Conservation (phyloP, 2,329 filamentous ascomycete species). For the Leptographium galeiforme region DNA sequence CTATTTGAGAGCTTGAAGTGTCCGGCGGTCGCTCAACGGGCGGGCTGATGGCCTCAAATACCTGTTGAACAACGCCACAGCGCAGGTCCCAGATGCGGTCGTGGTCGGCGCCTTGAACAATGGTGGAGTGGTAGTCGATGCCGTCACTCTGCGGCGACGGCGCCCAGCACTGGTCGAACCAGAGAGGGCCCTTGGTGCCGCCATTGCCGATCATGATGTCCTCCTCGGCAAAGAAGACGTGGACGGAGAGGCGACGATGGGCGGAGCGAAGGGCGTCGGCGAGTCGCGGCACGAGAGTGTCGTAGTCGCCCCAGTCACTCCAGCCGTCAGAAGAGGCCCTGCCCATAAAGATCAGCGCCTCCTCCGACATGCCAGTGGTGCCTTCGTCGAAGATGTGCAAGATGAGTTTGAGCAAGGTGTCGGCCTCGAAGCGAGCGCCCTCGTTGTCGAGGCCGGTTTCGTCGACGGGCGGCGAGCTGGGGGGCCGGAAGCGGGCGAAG, state of each 20-base stretch:
- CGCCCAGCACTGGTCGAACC: constrained; percentile 18
- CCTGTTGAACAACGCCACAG: constrained; percentile 10
- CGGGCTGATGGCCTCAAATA: constrained; percentile 7
- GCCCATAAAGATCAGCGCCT: constrained; percentile 17
- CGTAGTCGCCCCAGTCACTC: constrained; percentile 19
- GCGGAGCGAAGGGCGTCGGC: constrained; percentile 9
- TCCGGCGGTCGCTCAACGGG: not conserved
- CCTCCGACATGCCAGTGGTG: constrained; percentile 15
- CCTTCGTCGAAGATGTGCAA: constrained; percentile 14
- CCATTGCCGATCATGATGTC: constrained; percentile 16
- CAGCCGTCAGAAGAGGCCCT: constrained; percentile 13
- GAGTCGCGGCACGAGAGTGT: constrained; percentile 16
- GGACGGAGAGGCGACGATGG: constrained; percentile 11
- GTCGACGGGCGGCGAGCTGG: too few species aligned
- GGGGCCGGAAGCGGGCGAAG: not conserved
- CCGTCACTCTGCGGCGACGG: not conserved
- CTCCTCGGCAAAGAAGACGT: constrained; percentile 17
- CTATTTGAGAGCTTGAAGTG: too few species aligned
- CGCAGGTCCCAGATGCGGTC: constrained; percentile 14
- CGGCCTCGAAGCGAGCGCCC: constrained; percentile 12
- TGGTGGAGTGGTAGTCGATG: constrained; percentile 13
- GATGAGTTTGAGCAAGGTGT: constrained; percentile 9
- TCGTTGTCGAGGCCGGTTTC: not conserved
- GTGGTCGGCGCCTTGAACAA: constrained; percentile 16
- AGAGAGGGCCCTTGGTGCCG: constrained; percentile 12